phyloP scores from a whole-genome alignment of 164 flowering plant genomes.

The Vitis riparia region DNA sequence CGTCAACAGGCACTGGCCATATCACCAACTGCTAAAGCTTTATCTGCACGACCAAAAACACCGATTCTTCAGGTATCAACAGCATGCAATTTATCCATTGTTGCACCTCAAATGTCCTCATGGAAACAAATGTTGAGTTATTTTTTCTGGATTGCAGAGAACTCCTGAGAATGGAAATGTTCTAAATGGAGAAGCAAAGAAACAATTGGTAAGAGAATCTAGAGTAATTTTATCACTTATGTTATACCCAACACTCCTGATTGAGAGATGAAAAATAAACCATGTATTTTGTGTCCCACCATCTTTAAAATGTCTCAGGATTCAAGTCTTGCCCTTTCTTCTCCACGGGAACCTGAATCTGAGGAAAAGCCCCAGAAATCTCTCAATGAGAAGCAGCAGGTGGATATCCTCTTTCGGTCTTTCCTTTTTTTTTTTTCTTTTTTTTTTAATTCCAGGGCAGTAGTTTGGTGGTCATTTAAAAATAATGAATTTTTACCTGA shows the following conservation, averaged over 20 bases:
- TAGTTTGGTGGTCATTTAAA: too few relatives aligned
- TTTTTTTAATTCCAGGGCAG: too few relatives aligned
- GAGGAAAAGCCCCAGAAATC: constrained; percentile 91
- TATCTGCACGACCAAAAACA: constrained; percentile 60
- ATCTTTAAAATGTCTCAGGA: constrained; percentile 45
- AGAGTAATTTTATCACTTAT: too few relatives aligned
- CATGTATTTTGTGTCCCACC: not conserved
- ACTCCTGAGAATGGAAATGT: constrained; percentile 75
- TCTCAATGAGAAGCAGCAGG: constrained; percentile 93
- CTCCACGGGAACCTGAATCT: constrained; percentile 63
- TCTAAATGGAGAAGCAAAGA: constrained; percentile 68
- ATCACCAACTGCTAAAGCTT: constrained; percentile 81
- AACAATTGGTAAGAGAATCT: constrained; percentile 39
- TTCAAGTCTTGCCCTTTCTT: constrained; percentile 39
- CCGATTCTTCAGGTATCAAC: constrained; percentile 65
- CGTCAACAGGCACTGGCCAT: constrained; percentile 92
- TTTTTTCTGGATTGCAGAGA: constrained; percentile 52
- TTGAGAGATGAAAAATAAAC: not conserved
- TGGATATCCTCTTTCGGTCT: constrained; percentile 22
- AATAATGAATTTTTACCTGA: too few relatives aligned
- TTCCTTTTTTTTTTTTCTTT: too few relatives aligned
- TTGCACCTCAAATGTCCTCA: not conserved
- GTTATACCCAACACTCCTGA: constrained; percentile 1
- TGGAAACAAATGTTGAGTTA: constrained; percentile 3
- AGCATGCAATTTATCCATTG: not conserved